Base-by-base conservation (phyloP, 495 filamentous ascomycete genomes). In the Penicilliopsis zonata region DNA sequence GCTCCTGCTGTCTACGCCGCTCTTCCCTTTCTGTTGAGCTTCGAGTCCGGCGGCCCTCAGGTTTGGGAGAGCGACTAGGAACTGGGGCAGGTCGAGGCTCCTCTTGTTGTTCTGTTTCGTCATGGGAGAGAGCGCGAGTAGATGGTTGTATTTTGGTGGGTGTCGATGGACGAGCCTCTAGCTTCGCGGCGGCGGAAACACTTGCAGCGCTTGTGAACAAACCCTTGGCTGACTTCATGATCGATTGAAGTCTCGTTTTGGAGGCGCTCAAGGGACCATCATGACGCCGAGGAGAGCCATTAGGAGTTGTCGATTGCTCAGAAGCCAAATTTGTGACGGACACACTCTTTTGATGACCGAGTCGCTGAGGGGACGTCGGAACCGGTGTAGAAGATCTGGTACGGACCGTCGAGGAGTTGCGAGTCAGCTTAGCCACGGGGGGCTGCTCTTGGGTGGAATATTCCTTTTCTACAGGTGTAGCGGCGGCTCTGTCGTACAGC, bases 261-360 rank as follows among this genome's bases (percentile, higher is more conserved):
- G 86, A 86, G 29, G 86, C 81, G 49, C 83, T 93, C 17, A 93
- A 52, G 4, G 85, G 82, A 28, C 79, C 86, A 37, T 87, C 84
- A 43, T 78, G 70, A 35, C 68, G 70, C 35, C 72, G 72, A 13
- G 83, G 83, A 9, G 83, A 84, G 27, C 79, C 81, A 14, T 65
- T 61, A 3, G 83, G 79, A 7, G 80, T 83, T 5, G 75, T 76
- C 16, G 76, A 67, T 18, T 55, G 46, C 8, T 60, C 62, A 22
- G 32, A 21, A 12, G 50, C 31, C 9, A 76, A 68, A 37, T 78
- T 74, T 2, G 79, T 77, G 1, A 72, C 65, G 3, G 79, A 81
- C 24, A 74, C 67, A 2, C 59, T 66, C 49, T 83, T 82, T 39
- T 78, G 68, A 42, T 67, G 59, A 37, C 60, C 58, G 2, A 54